Base-by-base conservation (phyloP, 1,139 yeast genomes). In the Meyerozyma athensensis region DNA sequence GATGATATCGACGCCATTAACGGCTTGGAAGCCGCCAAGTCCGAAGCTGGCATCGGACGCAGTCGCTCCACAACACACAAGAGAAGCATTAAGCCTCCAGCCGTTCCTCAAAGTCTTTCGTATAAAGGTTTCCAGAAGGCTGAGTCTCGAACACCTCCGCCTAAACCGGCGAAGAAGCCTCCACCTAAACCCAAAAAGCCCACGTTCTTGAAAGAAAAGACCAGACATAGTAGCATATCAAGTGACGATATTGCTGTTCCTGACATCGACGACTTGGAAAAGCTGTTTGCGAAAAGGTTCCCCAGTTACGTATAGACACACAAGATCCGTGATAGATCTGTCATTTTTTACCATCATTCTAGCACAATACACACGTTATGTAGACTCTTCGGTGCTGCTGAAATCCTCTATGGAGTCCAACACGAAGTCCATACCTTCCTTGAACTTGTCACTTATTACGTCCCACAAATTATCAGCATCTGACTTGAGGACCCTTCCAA, bases 401-500 rank as follows among this genome's bases (percentile, higher is more conserved):
- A 54, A 65, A 26, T 76, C 80, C 49, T 79, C 85, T 35, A 86
- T 67, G 3, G 90, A 76, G 52, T 87, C 96, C 45, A 85, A 66
- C 24, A 87, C 74, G 54, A 86, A 87, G 52, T 86, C 96, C 14
- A 84, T 72, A 1, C 90, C 87, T 56, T 89, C 97, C 38, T 85
- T 89, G 49, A 86, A 85, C 52, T 89, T 70, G 56, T 87, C 97
- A 44, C 81, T 81, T 26, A 86, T 74, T 17, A 86, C 79, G 43
- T 85, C 86, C 60, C 79, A 84, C 43, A 89, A 58, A 2, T 94
- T 92, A 49, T 83, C 92, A 14, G 72, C 65, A 32, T 79, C 77
- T 10, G 92, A 75, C 50, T 81, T 79, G 39, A 89, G 62, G 3
- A 92, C 96, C 41, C 96, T 73, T 18, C 98, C 98, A 55, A 82